A percentile compares a stretch with the other conserved stretches of the same genome.
phyloP scores from a whole-genome alignment of 1,139 yeast genomes.

The Taphrina populina region DNA sequence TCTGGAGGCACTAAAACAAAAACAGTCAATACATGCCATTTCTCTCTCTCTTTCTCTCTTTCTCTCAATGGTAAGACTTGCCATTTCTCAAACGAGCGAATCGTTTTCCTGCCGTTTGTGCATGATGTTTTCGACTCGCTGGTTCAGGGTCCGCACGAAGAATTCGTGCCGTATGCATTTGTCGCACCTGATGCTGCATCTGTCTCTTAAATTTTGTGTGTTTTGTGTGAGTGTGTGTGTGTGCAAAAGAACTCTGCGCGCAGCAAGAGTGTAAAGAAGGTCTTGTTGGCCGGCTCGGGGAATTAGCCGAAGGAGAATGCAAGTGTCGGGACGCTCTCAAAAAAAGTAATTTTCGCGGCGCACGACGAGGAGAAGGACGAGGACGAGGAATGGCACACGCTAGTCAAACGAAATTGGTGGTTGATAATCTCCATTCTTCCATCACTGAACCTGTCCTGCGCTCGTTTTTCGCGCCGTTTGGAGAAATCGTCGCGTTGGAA shows the following conservation, averaged over 20 bases:
- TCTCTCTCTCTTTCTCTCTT: not conserved
- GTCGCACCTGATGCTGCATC: not conserved
- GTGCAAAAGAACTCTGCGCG: no score
- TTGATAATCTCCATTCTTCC: conserved; percentile 22
- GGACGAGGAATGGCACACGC: no score
- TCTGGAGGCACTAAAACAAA: conserved; percentile 26
- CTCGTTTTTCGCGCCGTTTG: conserved; percentile 45
- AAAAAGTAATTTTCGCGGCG: no score
- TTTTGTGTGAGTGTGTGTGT: no score
- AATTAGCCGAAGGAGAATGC: no score
- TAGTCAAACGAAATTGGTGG: no score
- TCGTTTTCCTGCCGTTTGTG: conserved; percentile 32
- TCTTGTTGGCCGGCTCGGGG: no score
- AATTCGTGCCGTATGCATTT: conserved; percentile 16
- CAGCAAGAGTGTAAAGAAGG: no score
- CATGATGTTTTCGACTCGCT: conserved; percentile 30
- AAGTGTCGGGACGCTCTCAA: no score
- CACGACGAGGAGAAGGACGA: no score
- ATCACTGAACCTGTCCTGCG: conserved; percentile 36
- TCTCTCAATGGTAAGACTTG: not conserved
- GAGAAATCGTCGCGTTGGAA: conserved; percentile 44
- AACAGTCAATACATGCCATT: not conserved
- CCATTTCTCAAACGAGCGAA: conserved; percentile 31
- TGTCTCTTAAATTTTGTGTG: no score
- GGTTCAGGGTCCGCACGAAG: conserved; percentile 16